Evolutionary conservation across 306 rosid genomes (phyloP).

Genomic region (Senna tora): DNA sequence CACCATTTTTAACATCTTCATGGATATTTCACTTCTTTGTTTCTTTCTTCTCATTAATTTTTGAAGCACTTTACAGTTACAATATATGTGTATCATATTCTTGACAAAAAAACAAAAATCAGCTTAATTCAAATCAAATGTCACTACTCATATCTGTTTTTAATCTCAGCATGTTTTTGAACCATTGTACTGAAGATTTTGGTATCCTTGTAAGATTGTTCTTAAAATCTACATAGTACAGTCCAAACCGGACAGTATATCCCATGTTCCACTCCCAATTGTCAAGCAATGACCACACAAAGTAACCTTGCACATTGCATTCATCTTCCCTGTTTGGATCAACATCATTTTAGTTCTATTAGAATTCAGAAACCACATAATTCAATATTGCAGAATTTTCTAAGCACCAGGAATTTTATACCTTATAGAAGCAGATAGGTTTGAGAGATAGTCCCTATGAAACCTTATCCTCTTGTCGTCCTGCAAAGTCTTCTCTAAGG

Average conservation of each 20-base stretch:
- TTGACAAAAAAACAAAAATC: not conserved
- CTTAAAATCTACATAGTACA: conserved; percentile 82
- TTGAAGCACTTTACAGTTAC: conserved; percentile 35
- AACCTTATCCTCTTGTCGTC: conserved; percentile 82
- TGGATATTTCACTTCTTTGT: conserved; percentile 1
- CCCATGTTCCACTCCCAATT: conserved; percentile 99
- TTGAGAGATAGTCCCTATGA: conserved; percentile 87
- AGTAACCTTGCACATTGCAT: conserved; percentile 82
- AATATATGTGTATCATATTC: not conserved
- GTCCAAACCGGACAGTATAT: conserved; percentile 83
- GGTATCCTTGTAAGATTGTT: conserved; percentile 89
- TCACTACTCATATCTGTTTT: conserved; percentile 32
- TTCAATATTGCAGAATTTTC: not conserved
- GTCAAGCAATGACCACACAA: conserved; percentile 93
- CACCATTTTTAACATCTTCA: conserved; percentile 10
- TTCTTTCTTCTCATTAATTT: conserved; percentile 12
- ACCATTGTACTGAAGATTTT: conserved; percentile 82
- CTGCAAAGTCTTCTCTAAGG: conserved; percentile 57
- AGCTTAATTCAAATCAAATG: conserved; percentile 33
- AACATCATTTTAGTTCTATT: conserved; percentile 16
- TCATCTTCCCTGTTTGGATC: conserved; percentile 64
- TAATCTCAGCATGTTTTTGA: conserved; percentile 62
- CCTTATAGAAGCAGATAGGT: conserved; percentile 90
- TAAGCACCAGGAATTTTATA: conserved; percentile 25
- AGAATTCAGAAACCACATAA: conserved; percentile 21